Evolutionary conservation across 345 rosid genomes (phyloP).

Genomic region (Gossypium turneri): DNA sequence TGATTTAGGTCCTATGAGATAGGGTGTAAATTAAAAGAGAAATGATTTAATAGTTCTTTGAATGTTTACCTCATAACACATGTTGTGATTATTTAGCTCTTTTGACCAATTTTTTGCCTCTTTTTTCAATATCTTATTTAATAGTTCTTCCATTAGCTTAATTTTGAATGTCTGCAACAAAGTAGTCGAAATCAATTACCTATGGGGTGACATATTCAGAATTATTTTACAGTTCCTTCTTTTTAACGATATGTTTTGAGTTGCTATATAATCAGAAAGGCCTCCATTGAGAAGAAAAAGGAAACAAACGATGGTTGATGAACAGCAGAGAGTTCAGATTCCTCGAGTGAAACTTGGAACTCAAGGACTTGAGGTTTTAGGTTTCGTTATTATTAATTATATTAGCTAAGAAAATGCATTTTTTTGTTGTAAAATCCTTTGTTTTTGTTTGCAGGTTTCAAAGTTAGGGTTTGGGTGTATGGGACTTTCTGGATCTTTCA

Average conservation of each 20-base stretch:
- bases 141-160: background rate
- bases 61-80: background rate
- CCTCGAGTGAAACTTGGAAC: constrained; percentile 10
- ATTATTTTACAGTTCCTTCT: too few relatives aligned
- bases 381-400: background rate
- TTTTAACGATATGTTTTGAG: background rate
- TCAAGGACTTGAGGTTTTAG: constrained; percentile 11
- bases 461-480: background rate
- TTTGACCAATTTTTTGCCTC: too few relatives aligned
- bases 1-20: too few relatives aligned
- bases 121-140: too few relatives aligned
- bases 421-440: background rate
- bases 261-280: background rate
- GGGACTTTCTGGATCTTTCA: background rate
- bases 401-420: background rate
- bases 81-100: background rate
- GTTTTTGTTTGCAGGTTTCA: background rate
- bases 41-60: background rate
- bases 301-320: background rate
- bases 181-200: background rate
- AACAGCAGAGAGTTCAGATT: background rate
- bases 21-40: too few relatives aligned
- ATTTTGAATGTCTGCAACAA: too few relatives aligned
- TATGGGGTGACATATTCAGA: too few relatives aligned
- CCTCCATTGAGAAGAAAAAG: background rate